Percentiles rank a stretch among this genome's conserved stretches.
These are phyloP conservation scores for Globisporangium viniferum DNA, from an alignment of 352 stramenopile species.

Conservation along the genomic window DNA sequence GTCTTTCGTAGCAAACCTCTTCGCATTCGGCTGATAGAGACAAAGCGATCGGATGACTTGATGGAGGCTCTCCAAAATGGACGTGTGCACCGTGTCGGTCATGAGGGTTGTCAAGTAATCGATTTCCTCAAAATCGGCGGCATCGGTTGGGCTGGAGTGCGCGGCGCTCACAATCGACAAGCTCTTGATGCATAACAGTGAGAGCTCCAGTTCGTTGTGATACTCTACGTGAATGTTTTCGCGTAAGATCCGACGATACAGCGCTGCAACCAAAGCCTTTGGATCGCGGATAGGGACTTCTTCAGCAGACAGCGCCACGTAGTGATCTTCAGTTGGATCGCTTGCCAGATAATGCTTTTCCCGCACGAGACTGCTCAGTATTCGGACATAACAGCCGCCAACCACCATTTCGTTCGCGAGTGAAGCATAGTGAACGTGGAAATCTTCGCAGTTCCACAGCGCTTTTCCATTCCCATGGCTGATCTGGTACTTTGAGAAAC, in stretches of 20 bases:
- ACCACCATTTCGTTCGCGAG: constrained; percentile 86
- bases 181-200: constrained; percentile 58
- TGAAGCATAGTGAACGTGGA: constrained; percentile 88
- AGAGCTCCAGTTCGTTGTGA: constrained; percentile 57
- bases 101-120: constrained; percentile 65
- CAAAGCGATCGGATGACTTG: constrained; percentile 59
- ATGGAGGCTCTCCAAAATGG: constrained; percentile 53
- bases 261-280: constrained; percentile 39
- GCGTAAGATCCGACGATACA: constrained; percentile 75
- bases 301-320: constrained; percentile 41
- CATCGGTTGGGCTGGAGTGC: constrained; percentile 32
- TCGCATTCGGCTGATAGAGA: constrained; percentile 47
- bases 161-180: constrained; percentile 60
- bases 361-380: constrained; percentile 41
- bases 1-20: constrained; percentile 38
- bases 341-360: constrained; percentile 48
- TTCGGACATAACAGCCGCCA: constrained; percentile 88
- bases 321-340: constrained; percentile 50
- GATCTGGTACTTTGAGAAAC: constrained; percentile 74
- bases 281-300: constrained; percentile 58
- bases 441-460: constrained; percentile 97
- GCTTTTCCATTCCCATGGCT: constrained; percentile 66
- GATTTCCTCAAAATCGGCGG: constrained; percentile 65
- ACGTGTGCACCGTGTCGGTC: constrained; percentile 52
- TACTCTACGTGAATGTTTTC: constrained; percentile 75